A percentile compares a stretch with the other conserved stretches of the same genome.
phyloP scores from a whole-genome alignment of 2,329 filamentous ascomycete genomes.

The Paracamarosporium sp. region DNA sequence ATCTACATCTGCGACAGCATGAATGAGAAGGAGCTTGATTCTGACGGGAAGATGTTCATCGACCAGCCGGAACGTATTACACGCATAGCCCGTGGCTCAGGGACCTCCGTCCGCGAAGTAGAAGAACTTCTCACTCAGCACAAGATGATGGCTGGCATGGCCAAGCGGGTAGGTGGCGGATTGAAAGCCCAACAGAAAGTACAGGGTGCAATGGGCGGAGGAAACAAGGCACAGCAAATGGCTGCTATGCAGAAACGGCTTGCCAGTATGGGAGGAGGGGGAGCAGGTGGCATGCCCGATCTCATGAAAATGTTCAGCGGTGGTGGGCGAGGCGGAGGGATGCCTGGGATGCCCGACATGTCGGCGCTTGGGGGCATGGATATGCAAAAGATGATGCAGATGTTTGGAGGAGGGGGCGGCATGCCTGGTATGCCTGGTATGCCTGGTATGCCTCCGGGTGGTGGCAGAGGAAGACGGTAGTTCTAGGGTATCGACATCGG shows the following conservation, averaged over 20 bases:
- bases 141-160: slow-evolving; percentile 86
- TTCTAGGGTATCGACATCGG: background rate
- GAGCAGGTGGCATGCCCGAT: slow-evolving; percentile 67
- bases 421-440: slow-evolving; percentile 19
- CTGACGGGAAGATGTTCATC: slow-evolving; percentile 91
- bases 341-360: slow-evolving; percentile 47
- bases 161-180: too few species aligned
- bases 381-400: slow-evolving; percentile 58
- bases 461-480: background rate
- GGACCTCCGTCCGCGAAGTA: slow-evolving; percentile 89
- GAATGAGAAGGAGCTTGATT: slow-evolving; percentile 94
- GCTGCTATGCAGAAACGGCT: slow-evolving; percentile 92
- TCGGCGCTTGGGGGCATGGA: slow-evolving; percentile 46
- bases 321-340: slow-evolving; percentile 37
- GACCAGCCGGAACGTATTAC: slow-evolving; percentile 94
- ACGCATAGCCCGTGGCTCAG: slow-evolving; percentile 85
- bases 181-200: too few species aligned
- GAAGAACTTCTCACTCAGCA: slow-evolving; percentile 98
- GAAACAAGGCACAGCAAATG: slow-evolving; percentile 80
- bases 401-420: slow-evolving; percentile 37
- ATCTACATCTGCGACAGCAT: slow-evolving; percentile 99
- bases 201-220: slow-evolving; percentile 66
- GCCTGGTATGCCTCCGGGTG: slow-evolving; percentile 8
- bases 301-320: slow-evolving; percentile 57
- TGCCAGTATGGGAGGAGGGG: slow-evolving; percentile 70